These are phyloP conservation scores for Hydnum rufescens DNA, from an alignment of 768 basidiomycete species.

Conservation along the genomic window DNA sequence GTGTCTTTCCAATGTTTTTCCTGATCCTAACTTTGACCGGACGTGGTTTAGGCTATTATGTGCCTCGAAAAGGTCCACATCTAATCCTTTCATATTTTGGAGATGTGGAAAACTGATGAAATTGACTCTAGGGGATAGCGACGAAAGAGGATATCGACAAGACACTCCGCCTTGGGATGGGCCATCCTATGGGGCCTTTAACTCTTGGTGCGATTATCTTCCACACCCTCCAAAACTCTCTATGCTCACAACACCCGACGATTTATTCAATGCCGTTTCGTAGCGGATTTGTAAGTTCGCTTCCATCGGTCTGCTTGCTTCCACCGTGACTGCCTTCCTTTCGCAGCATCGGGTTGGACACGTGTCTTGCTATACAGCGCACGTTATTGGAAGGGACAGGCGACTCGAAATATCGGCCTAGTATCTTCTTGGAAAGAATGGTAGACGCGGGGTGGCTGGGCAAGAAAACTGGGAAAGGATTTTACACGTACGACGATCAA, in stretches of 20 bases:
- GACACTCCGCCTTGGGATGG: constrained; percentile 84
- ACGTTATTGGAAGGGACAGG: constrained; percentile 76
- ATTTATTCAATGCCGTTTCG: constrained; percentile 6
- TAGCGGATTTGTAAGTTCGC: constrained; percentile 36
- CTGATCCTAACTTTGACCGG: neutral
- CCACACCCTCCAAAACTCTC: neutral
- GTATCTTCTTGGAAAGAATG: constrained; percentile 80
- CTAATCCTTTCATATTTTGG: neutral
- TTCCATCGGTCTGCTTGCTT: neutral
- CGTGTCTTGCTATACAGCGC: constrained; percentile 82
- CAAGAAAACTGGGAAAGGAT: constrained; percentile 82
- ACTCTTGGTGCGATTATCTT: constrained; percentile 38
- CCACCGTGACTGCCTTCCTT: constrained; percentile 3
- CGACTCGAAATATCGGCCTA: constrained; percentile 89
- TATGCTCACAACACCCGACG: neutral
- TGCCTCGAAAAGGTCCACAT: constrained; percentile 59
- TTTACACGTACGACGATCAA: constrained; percentile 28
- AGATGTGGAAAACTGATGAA: neutral
- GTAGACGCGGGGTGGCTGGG: constrained; percentile 92
- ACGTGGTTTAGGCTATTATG: constrained; percentile 59
- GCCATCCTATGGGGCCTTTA: constrained; percentile 85
- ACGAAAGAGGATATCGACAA: constrained; percentile 90
- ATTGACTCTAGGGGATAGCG: constrained; percentile 49
- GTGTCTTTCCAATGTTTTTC: constrained; percentile 8
- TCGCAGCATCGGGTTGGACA: constrained; percentile 84